Conservation (phyloP, 495 filamentous ascomycete genomes). For the Aspergillus bridgeri region DNA sequence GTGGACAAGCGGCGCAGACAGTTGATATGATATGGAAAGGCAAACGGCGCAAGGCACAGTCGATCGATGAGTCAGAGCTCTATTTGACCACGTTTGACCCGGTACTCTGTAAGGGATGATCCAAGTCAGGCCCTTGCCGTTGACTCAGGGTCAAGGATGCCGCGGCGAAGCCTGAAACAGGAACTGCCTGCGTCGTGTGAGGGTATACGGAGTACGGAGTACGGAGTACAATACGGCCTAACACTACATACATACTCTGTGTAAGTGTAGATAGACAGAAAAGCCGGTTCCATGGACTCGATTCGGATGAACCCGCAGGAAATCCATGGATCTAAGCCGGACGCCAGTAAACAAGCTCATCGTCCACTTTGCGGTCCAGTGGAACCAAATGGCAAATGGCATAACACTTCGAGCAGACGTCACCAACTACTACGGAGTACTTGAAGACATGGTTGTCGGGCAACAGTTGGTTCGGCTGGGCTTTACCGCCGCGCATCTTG, state of each 20-base stretch:
- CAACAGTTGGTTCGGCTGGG: slow-evolving; percentile 32
- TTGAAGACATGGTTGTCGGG: slow-evolving; percentile 28
- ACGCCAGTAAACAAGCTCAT: background rate
- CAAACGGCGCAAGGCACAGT: background rate
- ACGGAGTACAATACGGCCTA: too few relatives aligned
- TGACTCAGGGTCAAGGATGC: background rate
- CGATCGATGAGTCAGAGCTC: background rate
- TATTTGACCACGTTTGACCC: background rate
- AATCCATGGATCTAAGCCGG: slow-evolving; percentile 6
- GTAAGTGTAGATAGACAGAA: too few relatives aligned
- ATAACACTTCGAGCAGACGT: background rate
- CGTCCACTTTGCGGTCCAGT: slow-evolving; percentile 7
- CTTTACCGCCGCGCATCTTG: slow-evolving; percentile 35
- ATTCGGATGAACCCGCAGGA: slow-evolving; percentile 7
- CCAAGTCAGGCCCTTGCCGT: background rate
- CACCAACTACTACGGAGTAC: too few relatives aligned
- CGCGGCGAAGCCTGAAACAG: background rate
- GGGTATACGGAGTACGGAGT: too few relatives aligned
- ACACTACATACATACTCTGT: too few relatives aligned
- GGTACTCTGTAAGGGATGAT: background rate
- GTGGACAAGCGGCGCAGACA: background rate
- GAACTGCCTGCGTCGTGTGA: background rate
- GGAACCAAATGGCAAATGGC: slow-evolving; percentile 9
- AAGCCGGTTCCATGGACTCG: slow-evolving; percentile 10
- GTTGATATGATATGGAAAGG: background rate